Percentiles rank a stretch among this genome's conserved stretches.
Conservation (phyloP, 208 protist species). For the Porcisia deanei region DNA sequence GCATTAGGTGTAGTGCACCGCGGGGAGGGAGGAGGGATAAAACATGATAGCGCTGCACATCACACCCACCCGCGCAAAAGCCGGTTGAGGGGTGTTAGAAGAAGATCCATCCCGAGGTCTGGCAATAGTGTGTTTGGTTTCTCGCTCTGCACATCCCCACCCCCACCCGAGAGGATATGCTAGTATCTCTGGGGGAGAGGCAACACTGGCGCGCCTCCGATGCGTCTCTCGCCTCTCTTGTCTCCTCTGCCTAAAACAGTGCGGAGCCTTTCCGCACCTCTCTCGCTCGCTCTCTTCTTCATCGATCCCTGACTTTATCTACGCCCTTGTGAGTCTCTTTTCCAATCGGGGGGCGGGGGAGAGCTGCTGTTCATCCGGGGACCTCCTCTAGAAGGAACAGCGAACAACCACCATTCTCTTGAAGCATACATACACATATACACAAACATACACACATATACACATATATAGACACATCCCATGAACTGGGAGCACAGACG, state of each 20-base stretch:
- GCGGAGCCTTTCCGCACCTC: not conserved
- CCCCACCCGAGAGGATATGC: not conserved
- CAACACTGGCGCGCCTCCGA: not conserved
- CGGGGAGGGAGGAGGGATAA: not conserved
- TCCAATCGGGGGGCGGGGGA: not conserved
- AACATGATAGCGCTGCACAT: slow-evolving; percentile 1
- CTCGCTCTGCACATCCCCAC: slow-evolving; percentile 8
- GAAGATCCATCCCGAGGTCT: not conserved
- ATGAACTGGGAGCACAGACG: not conserved
- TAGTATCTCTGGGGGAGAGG: not conserved
- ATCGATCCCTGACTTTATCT: not conserved
- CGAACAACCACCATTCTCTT: not conserved
- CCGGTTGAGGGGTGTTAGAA: not conserved
- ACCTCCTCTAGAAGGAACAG: not conserved
- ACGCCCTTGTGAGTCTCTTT: slow-evolving; percentile 1
- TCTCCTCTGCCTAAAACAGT: not conserved
- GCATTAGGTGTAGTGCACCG: not conserved
- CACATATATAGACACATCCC: not conserved
- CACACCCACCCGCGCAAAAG: not conserved
- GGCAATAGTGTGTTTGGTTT: slow-evolving; percentile 1
- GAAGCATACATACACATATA: not conserved
- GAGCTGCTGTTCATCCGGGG: not conserved
- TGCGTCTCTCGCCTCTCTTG: not conserved
- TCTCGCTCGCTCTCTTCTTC: not conserved
- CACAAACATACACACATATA: not conserved